Percentiles rank a stretch among this genome's conserved stretches.
Evolutionary conservation across 306 rosid genomes (phyloP).

Genomic region (Prinsepia uniflora): DNA sequence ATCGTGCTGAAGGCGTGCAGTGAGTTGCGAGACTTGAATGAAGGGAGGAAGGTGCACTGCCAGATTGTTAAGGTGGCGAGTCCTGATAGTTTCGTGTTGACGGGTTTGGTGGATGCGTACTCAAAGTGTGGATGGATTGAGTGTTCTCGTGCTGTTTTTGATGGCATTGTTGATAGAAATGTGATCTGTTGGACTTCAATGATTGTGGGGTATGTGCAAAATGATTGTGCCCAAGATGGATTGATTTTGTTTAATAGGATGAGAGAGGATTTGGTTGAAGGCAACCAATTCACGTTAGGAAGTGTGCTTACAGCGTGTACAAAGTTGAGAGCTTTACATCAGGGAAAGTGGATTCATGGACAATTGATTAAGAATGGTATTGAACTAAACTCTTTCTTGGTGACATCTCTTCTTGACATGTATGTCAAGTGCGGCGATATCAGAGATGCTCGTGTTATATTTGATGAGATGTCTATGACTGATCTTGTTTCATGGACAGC

Average conservation of each 20-base stretch:
- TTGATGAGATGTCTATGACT: conserved; percentile 37
- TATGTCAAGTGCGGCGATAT: conserved; percentile 64
- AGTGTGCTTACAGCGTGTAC: conserved; percentile 54
- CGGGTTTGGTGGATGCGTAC: conserved; percentile 50
- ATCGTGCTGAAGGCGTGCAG: conserved; percentile 52
- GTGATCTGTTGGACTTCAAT: conserved; percentile 77
- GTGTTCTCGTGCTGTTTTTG: conserved; percentile 40
- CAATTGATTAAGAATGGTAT: conserved; percentile 48
- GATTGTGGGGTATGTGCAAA: conserved; percentile 72
- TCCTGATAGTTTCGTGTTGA: conserved; percentile 46
- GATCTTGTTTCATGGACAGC: conserved; percentile 81
- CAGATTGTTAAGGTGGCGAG: conserved; percentile 44
- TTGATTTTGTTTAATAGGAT: conserved; percentile 52
- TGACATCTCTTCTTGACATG: conserved; percentile 55
- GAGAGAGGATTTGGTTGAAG: conserved; percentile 54
- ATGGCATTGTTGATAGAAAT: conserved; percentile 40
- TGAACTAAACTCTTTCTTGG: conserved; percentile 36
- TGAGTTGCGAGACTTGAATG: conserved; percentile 41
- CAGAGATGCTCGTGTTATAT: conserved; percentile 54
- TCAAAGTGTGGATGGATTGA: conserved; percentile 42
- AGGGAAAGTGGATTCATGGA: conserved; percentile 76
- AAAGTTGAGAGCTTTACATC: conserved; percentile 53
- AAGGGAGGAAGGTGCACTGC: conserved; percentile 51
- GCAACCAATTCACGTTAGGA: conserved; percentile 54
- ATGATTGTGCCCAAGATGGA: conserved; percentile 53